These are phyloP conservation scores for Mycena citricolor DNA, from an alignment of 1,284 basidiomycete genomes.

Conservation along the genomic window DNA sequence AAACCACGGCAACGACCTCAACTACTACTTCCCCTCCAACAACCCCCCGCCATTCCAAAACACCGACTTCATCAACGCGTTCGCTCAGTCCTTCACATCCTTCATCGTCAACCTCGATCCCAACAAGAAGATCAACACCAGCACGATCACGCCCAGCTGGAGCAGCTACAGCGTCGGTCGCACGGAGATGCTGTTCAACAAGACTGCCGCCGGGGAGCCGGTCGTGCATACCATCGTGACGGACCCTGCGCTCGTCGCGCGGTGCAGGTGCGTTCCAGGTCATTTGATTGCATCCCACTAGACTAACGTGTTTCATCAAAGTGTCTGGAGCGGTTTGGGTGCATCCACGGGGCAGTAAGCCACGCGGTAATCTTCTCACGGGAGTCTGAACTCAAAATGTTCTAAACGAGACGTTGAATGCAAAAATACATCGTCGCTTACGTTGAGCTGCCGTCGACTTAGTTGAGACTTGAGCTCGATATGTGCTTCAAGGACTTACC, in stretches of 20 bases:
- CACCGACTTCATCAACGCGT: slow-evolving; percentile 5
- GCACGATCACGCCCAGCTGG: background rate
- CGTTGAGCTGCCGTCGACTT: too few relatives aligned
- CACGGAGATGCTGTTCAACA: slow-evolving; percentile 2
- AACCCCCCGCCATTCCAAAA: slow-evolving; percentile 34
- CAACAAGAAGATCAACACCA: background rate
- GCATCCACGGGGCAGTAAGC: too few relatives aligned
- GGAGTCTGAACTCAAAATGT: too few relatives aligned
- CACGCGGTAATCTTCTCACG: too few relatives aligned
- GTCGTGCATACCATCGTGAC: background rate
- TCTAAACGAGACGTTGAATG: too few relatives aligned
- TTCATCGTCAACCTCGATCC: slow-evolving; percentile 32
- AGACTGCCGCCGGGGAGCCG: background rate
- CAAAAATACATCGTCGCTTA: too few relatives aligned
- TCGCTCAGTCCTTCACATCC: background rate
- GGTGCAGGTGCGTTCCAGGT: background rate
- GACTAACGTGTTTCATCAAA: too few relatives aligned
- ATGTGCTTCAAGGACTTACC: too few relatives aligned
- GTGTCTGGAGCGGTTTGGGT: too few relatives aligned
- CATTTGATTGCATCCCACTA: too few relatives aligned
- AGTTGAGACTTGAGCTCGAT: too few relatives aligned
- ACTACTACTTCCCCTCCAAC: slow-evolving; percentile 35
- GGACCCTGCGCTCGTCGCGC: background rate
- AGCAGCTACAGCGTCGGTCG: background rate
- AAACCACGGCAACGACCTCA: slow-evolving; percentile 33